A percentile compares a stretch with the other conserved stretches of the same genome.
Conservation (phyloP, 768 basidiomycete species). For the Kwoniella bestiolae region DNA sequence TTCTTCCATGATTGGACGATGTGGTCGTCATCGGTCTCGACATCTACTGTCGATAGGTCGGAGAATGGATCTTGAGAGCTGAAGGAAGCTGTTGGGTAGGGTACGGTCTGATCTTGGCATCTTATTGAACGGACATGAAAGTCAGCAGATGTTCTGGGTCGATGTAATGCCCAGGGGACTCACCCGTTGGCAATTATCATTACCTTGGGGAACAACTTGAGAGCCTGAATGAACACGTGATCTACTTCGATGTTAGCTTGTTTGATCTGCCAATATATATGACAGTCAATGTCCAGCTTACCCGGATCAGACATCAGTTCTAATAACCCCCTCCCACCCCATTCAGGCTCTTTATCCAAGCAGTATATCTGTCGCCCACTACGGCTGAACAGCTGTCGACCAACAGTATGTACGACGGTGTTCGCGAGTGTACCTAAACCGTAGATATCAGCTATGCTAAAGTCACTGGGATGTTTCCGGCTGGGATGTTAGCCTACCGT, state of each 20-base stretch:
- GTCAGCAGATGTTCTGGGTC: background rate
- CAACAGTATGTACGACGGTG: constrained; percentile 38
- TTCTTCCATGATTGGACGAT: constrained; percentile 30
- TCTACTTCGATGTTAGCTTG: constrained; percentile 24
- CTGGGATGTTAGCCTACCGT: too few species aligned
- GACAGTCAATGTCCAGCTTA: constrained; percentile 15
- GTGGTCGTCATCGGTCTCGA: constrained; percentile 36
- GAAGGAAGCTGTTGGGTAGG: constrained; percentile 49
- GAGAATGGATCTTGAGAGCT: constrained; percentile 42
- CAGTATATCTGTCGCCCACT: constrained; percentile 51
- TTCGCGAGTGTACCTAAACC: constrained; percentile 32
- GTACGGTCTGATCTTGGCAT: constrained; percentile 47
- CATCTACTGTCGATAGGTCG: constrained; percentile 12
- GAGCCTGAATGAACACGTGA: constrained; percentile 45
- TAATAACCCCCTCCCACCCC: constrained; percentile 43
- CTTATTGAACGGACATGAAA: constrained; percentile 2
- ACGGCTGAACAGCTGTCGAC: constrained; percentile 40
- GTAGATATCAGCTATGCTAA: constrained; percentile 3
- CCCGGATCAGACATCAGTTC: constrained; percentile 53
- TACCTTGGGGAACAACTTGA: constrained; percentile 47
- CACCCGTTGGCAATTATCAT: constrained; percentile 54
- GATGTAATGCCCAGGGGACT: constrained; percentile 16
- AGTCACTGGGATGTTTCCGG: background rate
- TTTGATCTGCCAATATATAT: background rate
- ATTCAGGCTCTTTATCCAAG: constrained; percentile 42